Evolutionary conservation across 306 rosid genomes (phyloP).

Genomic region (Prosopis cineraria): DNA sequence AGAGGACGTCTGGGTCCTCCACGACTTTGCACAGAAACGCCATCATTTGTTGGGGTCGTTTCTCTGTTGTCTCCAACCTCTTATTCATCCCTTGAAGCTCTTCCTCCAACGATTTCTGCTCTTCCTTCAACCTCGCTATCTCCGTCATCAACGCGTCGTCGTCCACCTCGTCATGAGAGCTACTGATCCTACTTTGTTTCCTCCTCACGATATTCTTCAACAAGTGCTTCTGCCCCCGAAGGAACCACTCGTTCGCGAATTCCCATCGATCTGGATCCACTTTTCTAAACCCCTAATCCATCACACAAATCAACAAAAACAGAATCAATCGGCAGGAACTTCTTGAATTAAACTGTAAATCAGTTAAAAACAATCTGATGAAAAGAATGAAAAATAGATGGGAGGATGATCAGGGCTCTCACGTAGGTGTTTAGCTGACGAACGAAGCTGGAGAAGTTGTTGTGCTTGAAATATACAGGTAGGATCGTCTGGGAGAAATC

Average conservation of each 20-base stretch:
- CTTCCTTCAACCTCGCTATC: slow-evolving; percentile 66
- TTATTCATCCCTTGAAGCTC: slow-evolving; percentile 73
- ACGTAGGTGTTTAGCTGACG: slow-evolving; percentile 96
- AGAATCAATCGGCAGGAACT: not conserved
- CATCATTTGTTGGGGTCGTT: slow-evolving; percentile 92
- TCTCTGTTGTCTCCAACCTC: slow-evolving; percentile 71
- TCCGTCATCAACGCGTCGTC: slow-evolving; percentile 64
- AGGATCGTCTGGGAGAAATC: slow-evolving; percentile 72
- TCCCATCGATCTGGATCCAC: slow-evolving; percentile 97
- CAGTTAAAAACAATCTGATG: not conserved
- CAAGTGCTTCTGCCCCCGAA: slow-evolving; percentile 77
- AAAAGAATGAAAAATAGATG: not conserved
- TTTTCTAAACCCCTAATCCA: slow-evolving; percentile 75
- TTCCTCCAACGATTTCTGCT: slow-evolving; percentile 64
- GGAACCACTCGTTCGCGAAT: slow-evolving; percentile 92
- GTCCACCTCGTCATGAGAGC: slow-evolving; percentile 44
- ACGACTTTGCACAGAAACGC: slow-evolving; percentile 67
- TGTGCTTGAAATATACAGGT: slow-evolving; percentile 90
- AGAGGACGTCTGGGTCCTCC: slow-evolving; percentile 73
- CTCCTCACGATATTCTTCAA: slow-evolving; percentile 64
- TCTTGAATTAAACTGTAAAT: not conserved
- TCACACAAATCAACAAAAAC: not conserved
- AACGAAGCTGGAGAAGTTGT: slow-evolving; percentile 94
- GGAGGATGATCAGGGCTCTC: slow-evolving; percentile 29
- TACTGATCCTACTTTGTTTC: slow-evolving; percentile 40